Base-by-base conservation (phyloP, 1,284 basidiomycete species). In the Ceratobasidium sp. region DNA sequence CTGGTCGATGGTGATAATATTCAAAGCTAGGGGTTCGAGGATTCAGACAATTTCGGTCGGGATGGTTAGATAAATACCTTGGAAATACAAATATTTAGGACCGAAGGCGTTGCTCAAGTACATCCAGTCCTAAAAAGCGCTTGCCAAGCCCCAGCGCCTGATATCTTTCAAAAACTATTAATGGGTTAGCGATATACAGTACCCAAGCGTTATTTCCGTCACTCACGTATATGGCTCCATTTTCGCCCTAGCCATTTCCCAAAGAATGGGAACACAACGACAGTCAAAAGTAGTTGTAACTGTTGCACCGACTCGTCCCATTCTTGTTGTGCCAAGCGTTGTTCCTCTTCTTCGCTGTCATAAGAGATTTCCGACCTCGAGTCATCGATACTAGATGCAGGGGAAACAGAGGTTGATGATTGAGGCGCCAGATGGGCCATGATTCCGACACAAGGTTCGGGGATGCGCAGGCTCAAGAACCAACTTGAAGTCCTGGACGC, bases 301-400 rank as follows among this genome's bases (percentile, higher is more conserved):
- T 97, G 92, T 72, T 86, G 80, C 62, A 96, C 75, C 75, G 88
- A 91, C 78, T 96, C 94, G 75, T 93, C 89, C 94, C 94, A 96
- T 80, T 97, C 93, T 74, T 89, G 83, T 77, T 93, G 90, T 7
- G 91, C 90, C 69, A 91, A 80, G 16, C 84, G 85, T 71, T 75
- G 73, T 72, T 87, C 79, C 69, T 87, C 88, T 72, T 91, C 89
- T 33, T 66, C 62, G 52, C 62, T 66, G 21, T 66, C 62, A 47
- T 46, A 56, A 9, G 62, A 66, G 21, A 53, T 54, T 23, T 66
- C 39, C 8, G 62, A 66, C 44, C 62, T 52, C 42, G 42, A 13
- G 9, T 66, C 62, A 56, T 66, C 62, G 9, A 66, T 36, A 41
- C 62, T 66, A n/a, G 62, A 66, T 11, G 62, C 52, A 8, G 62